Conservation (phyloP, 2,329 filamentous ascomycete genomes). For the Trichoderma endophyticum region DNA sequence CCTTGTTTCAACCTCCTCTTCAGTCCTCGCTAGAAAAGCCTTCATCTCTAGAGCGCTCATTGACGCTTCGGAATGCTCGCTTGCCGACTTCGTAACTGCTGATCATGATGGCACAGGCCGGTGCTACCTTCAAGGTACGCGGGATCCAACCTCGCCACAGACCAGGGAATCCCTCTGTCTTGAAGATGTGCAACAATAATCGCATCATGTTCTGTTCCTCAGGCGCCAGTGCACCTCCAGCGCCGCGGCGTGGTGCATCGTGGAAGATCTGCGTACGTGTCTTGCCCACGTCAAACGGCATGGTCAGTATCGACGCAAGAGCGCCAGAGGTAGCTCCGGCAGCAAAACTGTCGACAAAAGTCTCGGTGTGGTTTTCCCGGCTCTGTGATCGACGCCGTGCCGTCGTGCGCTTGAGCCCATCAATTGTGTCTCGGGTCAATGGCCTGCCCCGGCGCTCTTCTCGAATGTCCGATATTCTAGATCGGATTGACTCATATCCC, state of each 20-base stretch:
- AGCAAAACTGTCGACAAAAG: slow-evolving; percentile 84
- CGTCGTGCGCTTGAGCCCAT: slow-evolving; percentile 38
- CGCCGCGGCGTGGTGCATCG: slow-evolving; percentile 42
- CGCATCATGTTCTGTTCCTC: slow-evolving; percentile 76
- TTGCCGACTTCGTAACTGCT: slow-evolving; percentile 97
- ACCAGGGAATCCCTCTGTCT: slow-evolving; percentile 74
- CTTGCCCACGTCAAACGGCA: slow-evolving; percentile 96
- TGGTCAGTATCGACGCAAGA: slow-evolving; percentile 83
- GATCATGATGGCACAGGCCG: slow-evolving; percentile 98
- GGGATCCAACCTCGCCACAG: slow-evolving; percentile 92
- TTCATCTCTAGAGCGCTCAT: slow-evolving; percentile 44
- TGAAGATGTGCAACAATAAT: slow-evolving; percentile 88
- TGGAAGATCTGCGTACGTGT: slow-evolving; percentile 84
- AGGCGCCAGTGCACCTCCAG: slow-evolving; percentile 48
- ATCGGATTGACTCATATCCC: slow-evolving; percentile 85
- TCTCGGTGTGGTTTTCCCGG: slow-evolving; percentile 68
- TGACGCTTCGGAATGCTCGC: slow-evolving; percentile 74
- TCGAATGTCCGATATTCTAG: slow-evolving; percentile 66
- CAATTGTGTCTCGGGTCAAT: slow-evolving; percentile 28
- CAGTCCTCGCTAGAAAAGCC: background rate
- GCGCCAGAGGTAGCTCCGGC: slow-evolving; percentile 82
- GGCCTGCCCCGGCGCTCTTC: slow-evolving; percentile 46
- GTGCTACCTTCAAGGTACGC: slow-evolving; percentile 88
- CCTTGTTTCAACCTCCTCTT: background rate
- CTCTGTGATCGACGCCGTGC: slow-evolving; percentile 57